Evolutionary conservation across 1,284 basidiomycete species (phyloP).

Genomic region (Laetiporus sulphureus): DNA sequence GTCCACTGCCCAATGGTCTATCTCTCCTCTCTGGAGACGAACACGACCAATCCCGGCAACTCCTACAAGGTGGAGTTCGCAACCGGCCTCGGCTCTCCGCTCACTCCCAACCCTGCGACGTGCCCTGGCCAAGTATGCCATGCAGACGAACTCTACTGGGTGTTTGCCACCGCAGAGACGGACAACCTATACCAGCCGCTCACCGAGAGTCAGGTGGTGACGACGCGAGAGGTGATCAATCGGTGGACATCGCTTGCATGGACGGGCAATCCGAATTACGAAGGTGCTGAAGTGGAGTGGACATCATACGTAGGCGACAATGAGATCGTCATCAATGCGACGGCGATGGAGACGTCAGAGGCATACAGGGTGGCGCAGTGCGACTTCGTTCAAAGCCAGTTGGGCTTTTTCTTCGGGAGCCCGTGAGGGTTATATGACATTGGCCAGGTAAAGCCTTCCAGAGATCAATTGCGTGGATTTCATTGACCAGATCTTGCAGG

Average conservation of each 20-base stretch:
- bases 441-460: too few species aligned
- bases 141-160: conserved; percentile 13
- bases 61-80: conserved; percentile 11
- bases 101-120: conserved; percentile 11
- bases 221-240: conserved; percentile 10
- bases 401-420: conserved; percentile 9
- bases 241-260: conserved; percentile 13
- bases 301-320: conserved; percentile 10
- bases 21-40: conserved; percentile 10
- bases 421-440: neutral
- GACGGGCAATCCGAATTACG: conserved; percentile 12
- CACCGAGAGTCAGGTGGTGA: conserved; percentile 7
- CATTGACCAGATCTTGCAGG: too few species aligned
- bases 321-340: conserved; percentile 10
- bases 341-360: conserved; percentile 6
- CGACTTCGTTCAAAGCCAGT: conserved; percentile 7
- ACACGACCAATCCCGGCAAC: conserved; percentile 12
- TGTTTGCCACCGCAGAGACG: conserved; percentile 12
- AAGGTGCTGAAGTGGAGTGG: conserved; percentile 10
- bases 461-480: too few species aligned
- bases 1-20: conserved; percentile 12
- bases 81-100: conserved; percentile 10
- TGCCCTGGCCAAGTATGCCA: conserved; percentile 13
- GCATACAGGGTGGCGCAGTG: conserved; percentile 12
- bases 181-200: conserved; percentile 12